These are phyloP conservation scores for Penicillium paradoxum DNA, from an alignment of 495 filamentous ascomycete species.

Conservation along the genomic window DNA sequence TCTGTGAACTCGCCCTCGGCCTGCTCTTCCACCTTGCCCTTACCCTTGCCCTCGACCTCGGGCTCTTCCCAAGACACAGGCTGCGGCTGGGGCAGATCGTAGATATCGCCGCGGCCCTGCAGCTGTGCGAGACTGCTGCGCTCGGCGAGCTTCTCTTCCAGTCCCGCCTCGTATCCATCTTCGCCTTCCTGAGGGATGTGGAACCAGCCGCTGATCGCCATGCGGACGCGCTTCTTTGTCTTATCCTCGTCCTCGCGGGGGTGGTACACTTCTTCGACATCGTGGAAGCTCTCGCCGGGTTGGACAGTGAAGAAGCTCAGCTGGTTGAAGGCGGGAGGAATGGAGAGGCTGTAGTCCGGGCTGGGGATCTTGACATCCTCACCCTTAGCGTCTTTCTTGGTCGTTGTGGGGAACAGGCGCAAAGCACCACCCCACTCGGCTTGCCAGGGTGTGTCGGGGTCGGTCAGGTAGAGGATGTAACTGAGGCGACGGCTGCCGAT, in stretches of 20 bases:
- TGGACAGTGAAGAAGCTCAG: slow-evolving; percentile 97
- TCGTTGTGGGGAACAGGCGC: slow-evolving; percentile 76
- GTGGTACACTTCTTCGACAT: slow-evolving; percentile 96
- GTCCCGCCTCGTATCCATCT: slow-evolving; percentile 81
- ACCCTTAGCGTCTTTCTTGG: slow-evolving; percentile 58
- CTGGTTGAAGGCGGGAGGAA: slow-evolving; percentile 95
- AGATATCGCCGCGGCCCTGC: slow-evolving; percentile 81
- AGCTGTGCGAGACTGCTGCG: slow-evolving; percentile 88
- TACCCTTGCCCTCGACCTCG: slow-evolving; percentile 34
- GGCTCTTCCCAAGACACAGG: slow-evolving; percentile 40
- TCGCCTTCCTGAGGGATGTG: slow-evolving; percentile 96
- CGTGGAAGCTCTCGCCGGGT: slow-evolving; percentile 95
- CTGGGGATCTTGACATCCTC: slow-evolving; percentile 68
- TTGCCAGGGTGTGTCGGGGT: slow-evolving; percentile 89
- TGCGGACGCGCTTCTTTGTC: slow-evolving; percentile 68
- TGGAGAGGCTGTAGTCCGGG: slow-evolving; percentile 67
- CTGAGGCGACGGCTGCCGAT: slow-evolving; percentile 90
- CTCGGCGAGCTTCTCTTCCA: slow-evolving; percentile 82
- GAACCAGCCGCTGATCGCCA: slow-evolving; percentile 99
- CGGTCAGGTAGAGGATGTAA: slow-evolving; percentile 95
- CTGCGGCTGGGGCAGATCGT: slow-evolving; percentile 72
- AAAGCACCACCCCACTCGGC: slow-evolving; percentile 91
- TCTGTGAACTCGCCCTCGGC: slow-evolving; percentile 57
- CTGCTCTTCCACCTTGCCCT: slow-evolving; percentile 42
- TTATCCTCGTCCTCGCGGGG: slow-evolving; percentile 57